Conservation (phyloP, 768 basidiomycete genomes). For the Porpolomopsis calyptriformis region DNA sequence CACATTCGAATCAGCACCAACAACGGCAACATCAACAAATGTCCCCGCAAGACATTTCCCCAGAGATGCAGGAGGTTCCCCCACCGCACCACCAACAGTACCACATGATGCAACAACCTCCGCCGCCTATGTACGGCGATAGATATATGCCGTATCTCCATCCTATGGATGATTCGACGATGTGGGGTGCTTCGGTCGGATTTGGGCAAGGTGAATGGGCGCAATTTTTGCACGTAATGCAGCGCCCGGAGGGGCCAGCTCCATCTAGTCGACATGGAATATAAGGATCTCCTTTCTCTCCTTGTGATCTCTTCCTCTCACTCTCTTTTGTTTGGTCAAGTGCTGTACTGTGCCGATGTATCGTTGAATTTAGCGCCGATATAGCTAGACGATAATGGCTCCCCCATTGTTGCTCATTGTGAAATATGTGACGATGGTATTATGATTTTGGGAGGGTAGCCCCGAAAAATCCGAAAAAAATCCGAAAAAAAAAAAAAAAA, state of each 20-base stretch:
- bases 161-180: slow-evolving; percentile 48
- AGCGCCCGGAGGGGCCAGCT: slow-evolving; percentile 28
- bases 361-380: too few relatives aligned
- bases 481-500: too few relatives aligned
- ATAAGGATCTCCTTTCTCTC: background rate
- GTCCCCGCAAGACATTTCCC: slow-evolving; percentile 14
- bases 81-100: background rate
- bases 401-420: too few relatives aligned
- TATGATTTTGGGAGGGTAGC: too few relatives aligned
- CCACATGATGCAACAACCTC: slow-evolving; percentile 4
- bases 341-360: too few relatives aligned
- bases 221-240: slow-evolving; percentile 51
- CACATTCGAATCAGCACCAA: slow-evolving; percentile 13
- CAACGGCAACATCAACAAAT: slow-evolving; percentile 3
- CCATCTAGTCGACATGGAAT: slow-evolving; percentile 20
- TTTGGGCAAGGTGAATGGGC: slow-evolving; percentile 73
- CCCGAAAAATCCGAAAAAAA: too few relatives aligned
- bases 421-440: too few relatives aligned
- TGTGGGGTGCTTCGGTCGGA: slow-evolving; percentile 69
- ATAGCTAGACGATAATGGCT: too few relatives aligned
- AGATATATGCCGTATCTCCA: slow-evolving; percentile 39
- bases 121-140: slow-evolving; percentile 30
- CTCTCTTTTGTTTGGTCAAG: background rate
- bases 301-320: background rate
- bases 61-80: background rate